phyloP scores from a whole-genome alignment of 2,329 filamentous ascomycete genomes.

The Biscogniauxia mediterranea region DNA sequence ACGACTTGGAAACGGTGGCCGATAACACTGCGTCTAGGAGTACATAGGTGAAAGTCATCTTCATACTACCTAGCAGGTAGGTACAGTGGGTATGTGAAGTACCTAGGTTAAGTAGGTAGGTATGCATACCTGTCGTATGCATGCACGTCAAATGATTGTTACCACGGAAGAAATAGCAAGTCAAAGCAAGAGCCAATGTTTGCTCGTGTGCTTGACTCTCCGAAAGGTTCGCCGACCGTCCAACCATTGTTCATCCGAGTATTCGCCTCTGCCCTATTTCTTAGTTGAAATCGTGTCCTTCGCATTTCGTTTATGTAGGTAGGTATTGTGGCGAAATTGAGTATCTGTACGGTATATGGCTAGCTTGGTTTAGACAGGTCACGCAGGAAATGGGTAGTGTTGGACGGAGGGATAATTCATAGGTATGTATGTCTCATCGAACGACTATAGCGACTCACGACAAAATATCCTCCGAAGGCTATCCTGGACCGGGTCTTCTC shows the following conservation, averaged over 20 bases:
- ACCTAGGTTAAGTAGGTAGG: no score
- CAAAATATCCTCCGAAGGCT: no score
- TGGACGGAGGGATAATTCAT: background rate
- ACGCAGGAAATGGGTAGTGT: background rate
- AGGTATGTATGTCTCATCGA: background rate
- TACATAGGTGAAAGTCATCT: no score
- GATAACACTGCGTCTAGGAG: slow-evolving; percentile 21
- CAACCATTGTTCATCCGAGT: background rate
- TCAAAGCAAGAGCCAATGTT: background rate
- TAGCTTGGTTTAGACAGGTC: background rate
- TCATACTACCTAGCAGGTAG: no score
- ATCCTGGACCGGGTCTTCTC: no score
- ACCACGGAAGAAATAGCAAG: slow-evolving; percentile 8
- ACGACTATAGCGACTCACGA: no score
- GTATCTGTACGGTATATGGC: background rate
- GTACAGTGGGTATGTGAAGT: no score
- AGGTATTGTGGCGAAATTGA: background rate
- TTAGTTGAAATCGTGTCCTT: background rate
- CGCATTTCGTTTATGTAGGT: background rate
- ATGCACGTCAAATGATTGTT: slow-evolving; percentile 28
- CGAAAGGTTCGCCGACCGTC: background rate
- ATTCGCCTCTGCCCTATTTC: background rate
- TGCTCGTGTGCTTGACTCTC: slow-evolving; percentile 12
- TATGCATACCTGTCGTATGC: slow-evolving; percentile 28
- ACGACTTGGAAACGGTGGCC: slow-evolving; percentile 20